Evolutionary conservation across 202 grass and related monocot genomes (phyloP).

Genomic region (Miscanthus sacchariflorus): DNA sequence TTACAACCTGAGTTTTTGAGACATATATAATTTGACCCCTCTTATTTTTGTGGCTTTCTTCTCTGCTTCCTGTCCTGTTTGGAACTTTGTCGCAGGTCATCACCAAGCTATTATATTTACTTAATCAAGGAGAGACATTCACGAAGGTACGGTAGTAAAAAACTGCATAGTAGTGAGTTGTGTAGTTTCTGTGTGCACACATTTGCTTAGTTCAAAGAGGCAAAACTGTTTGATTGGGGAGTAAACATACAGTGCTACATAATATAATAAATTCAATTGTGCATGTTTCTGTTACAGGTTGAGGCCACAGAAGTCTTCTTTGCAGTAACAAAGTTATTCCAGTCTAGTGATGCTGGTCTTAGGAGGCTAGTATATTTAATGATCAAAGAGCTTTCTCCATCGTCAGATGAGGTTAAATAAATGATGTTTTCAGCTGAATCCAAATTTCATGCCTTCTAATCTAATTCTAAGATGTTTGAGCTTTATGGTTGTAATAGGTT

Average conservation of each 20-base stretch:
- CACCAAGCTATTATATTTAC: slow-evolving; percentile 81
- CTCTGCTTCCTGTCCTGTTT: slow-evolving; percentile 38
- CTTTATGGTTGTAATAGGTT: slow-evolving; percentile 50
- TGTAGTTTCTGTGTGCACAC: not conserved
- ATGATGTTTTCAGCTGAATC: slow-evolving; percentile 10
- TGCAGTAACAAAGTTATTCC: slow-evolving; percentile 82
- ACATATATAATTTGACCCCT: not conserved
- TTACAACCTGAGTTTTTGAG: not conserved
- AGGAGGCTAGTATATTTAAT: slow-evolving; percentile 82
- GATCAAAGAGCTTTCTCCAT: slow-evolving; percentile 89
- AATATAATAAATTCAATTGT: not conserved
- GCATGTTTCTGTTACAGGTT: slow-evolving; percentile 58
- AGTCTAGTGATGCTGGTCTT: slow-evolving; percentile 74
- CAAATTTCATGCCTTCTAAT: slow-evolving; percentile 1
- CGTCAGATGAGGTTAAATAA: slow-evolving; percentile 71
- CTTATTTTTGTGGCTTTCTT: slow-evolving; percentile 26
- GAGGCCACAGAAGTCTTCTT: slow-evolving; percentile 89
- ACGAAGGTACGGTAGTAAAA: slow-evolving; percentile 56
- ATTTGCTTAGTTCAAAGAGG: not conserved
- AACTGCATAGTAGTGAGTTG: not conserved
- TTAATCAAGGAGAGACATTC: slow-evolving; percentile 88
- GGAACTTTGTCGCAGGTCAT: slow-evolving; percentile 64
- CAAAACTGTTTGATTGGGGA: not conserved
- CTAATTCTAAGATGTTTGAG: slow-evolving; percentile 18
- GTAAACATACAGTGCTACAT: not conserved